Percentiles rank a stretch among this genome's conserved stretches.
Conservation (phyloP, 2,329 filamentous ascomycete species). For the Fusarium sp. region DNA sequence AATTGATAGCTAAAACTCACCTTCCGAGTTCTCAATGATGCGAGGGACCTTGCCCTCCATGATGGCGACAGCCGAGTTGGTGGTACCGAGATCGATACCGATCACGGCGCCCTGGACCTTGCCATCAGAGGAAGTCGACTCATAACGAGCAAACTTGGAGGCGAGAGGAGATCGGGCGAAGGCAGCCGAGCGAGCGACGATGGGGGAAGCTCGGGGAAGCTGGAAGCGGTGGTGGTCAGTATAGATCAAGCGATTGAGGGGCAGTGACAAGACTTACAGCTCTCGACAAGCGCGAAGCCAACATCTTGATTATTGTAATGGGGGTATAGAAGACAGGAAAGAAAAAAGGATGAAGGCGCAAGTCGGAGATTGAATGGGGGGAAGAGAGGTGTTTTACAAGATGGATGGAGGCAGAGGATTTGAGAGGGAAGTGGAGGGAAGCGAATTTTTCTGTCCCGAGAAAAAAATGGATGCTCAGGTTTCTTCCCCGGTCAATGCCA, state of each 20-base stretch:
- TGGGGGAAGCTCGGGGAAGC: constrained; percentile 82
- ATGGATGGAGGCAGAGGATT: constrained; percentile 43
- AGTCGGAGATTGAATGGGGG: constrained; percentile 48
- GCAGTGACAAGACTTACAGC: constrained; percentile 70
- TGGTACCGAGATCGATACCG: constrained; percentile 98
- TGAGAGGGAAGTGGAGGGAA: constrained; percentile 42
- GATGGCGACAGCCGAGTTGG: constrained; percentile 95
- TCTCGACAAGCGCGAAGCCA: constrained; percentile 78
- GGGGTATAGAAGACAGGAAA: constrained; percentile 52
- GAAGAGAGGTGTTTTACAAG: constrained; percentile 47
- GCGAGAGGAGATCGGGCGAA: constrained; percentile 77
- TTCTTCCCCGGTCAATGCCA: constrained; percentile 39
- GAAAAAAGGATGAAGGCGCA: constrained; percentile 48
- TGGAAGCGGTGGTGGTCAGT: constrained; percentile 52
- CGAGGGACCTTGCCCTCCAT: constrained; percentile 97
- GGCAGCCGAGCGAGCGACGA: constrained; percentile 75
- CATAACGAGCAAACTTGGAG: constrained; percentile 82
- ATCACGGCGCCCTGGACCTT: constrained; percentile 98
- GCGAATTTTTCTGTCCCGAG: constrained; percentile 53
- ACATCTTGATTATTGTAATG: constrained; percentile 67
- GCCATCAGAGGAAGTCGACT: constrained; percentile 67
- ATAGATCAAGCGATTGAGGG: constrained; percentile 3
- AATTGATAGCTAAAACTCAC: constrained; percentile 58
- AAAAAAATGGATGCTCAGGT: constrained; percentile 45
- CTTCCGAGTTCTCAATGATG: constrained; percentile 98